phyloP scores from a whole-genome alignment of 2,329 filamentous ascomycete genomes.

The Colletotrichum paranaense region DNA sequence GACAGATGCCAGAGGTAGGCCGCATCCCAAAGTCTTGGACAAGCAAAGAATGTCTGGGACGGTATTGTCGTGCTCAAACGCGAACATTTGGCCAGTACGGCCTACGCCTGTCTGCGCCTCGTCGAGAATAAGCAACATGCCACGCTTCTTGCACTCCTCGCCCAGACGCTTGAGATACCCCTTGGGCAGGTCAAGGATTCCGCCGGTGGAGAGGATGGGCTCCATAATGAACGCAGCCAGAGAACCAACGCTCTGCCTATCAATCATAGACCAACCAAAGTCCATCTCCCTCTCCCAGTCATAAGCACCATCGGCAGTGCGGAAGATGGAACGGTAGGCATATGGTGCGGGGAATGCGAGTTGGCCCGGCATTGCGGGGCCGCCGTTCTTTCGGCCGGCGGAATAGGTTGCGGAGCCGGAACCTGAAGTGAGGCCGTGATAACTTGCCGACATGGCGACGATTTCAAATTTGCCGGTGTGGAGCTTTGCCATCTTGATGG shows the following conservation, averaged over 20 bases:
- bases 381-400: constrained; percentile 59
- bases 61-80: constrained; percentile 61
- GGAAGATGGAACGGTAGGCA: constrained; percentile 71
- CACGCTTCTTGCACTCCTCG: constrained; percentile 62
- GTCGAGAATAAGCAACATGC: constrained; percentile 69
- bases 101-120: constrained; percentile 71
- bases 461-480: constrained; percentile 74
- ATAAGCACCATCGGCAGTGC: constrained; percentile 67
- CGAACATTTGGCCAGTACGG: constrained; percentile 68
- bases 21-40: constrained; percentile 66
- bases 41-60: constrained; percentile 62
- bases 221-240: constrained; percentile 73
- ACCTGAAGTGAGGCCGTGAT: constrained; percentile 69
- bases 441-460: constrained; percentile 68
- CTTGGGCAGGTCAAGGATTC: constrained; percentile 64
- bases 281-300: constrained; percentile 75
- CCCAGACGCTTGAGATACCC: constrained; percentile 67
- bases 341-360: constrained; percentile 70
- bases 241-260: constrained; percentile 67
- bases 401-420: constrained; percentile 65
- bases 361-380: constrained; percentile 64
- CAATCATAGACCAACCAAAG: constrained; percentile 71
- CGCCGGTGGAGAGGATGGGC: constrained; percentile 66
- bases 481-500: constrained; percentile 72
- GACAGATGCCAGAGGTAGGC: constrained; percentile 61